Evolutionary conservation across 2,329 filamentous ascomycete genomes (phyloP), one percentile per base, ranked within the genome.

Genomic region (Hypoxylon sp.): DNA sequence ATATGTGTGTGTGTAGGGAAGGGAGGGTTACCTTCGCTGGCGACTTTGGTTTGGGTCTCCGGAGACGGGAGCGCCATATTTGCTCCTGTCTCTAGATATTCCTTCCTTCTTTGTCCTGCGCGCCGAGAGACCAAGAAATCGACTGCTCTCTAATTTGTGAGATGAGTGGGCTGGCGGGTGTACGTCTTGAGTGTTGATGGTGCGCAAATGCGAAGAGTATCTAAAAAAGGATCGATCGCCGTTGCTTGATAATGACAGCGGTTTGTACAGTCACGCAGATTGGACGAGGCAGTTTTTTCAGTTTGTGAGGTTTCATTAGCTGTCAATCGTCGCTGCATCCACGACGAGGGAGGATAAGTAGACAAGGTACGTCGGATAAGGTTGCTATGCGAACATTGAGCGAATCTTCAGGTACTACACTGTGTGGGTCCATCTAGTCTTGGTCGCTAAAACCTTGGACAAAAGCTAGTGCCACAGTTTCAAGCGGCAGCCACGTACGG

Each of bases 31-130:
- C 79, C 75, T 60, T 78, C 74, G 38, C 76, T 76, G 33, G 75
- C 74, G 49, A 79, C 74, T 56, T 75, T 78, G 33, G 75, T 71
- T 62, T 78, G 74, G 5, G 69, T 71, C n/a, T 76, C 74, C 22
- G 33, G 11, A 3, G 22, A 51, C 11, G 67, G 64, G 2, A 62
- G 32, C 4, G 64, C 57, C 63, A 69, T 67, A 16, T 52, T 56
- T 24, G 1, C 6, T 2, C 11, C 16, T n/a, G n/a, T n/a, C 36
- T 40, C 36, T 12, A 14, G 4, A 2, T 18, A 18, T 3, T 40
- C 20, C 7, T 11, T 18, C 36, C 32, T 36, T 16, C 36, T 20
- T 20, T 40, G 16, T 40, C 9, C 7, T 40, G 9, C n/a, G 32
- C 6, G 14, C 14, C 6, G 32, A 4, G 32, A 5, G 14, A 36